Evolutionary conservation across 768 basidiomycete genomes (phyloP).

Genomic region (Strobilomyces echinocephalus): DNA sequence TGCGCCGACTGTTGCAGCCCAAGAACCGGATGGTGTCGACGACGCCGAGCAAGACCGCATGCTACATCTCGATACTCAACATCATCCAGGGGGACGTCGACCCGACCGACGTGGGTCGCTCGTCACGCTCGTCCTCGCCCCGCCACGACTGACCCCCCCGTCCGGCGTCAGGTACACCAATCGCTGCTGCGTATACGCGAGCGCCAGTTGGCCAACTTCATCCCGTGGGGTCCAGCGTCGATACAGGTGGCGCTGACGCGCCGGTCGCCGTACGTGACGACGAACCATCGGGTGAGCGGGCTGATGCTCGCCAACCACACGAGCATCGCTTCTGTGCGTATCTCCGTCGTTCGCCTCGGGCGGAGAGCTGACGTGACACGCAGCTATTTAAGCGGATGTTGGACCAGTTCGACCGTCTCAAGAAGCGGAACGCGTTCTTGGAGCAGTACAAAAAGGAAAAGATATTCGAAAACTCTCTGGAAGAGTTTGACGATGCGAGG

Average conservation of each 20-base stretch:
- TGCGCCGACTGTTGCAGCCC: constrained; percentile 94
- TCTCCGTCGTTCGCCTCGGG: not conserved
- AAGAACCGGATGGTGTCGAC: constrained; percentile 99
- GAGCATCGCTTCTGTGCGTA: constrained; percentile 87
- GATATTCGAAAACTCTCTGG: constrained; percentile 88
- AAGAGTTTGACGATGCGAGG: constrained; percentile 98
- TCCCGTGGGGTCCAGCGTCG: constrained; percentile 98
- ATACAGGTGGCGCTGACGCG: constrained; percentile 96
- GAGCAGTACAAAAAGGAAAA: constrained; percentile 98
- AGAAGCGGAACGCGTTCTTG: constrained; percentile 88
- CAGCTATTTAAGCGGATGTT: constrained; percentile 95
- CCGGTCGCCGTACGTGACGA: constrained; percentile 80
- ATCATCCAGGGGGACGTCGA: constrained; percentile 99
- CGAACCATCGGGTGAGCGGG: constrained; percentile 93
- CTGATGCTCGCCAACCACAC: constrained; percentile 99
- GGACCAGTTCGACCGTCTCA: constrained; percentile 86
- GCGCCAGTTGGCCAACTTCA: constrained; percentile 93
- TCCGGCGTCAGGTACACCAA: constrained; percentile 78
- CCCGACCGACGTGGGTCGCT: constrained; percentile 74
- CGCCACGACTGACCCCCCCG: not conserved
- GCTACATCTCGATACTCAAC: constrained; percentile 96
- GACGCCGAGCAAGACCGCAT: constrained; percentile 83
- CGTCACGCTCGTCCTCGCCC: not conserved
- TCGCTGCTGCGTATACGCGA: constrained; percentile 94
- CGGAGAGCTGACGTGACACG: not conserved